Base-by-base conservation (phyloP, 2,329 filamentous ascomycete species). In the Trichoderma asperellum region DNA sequence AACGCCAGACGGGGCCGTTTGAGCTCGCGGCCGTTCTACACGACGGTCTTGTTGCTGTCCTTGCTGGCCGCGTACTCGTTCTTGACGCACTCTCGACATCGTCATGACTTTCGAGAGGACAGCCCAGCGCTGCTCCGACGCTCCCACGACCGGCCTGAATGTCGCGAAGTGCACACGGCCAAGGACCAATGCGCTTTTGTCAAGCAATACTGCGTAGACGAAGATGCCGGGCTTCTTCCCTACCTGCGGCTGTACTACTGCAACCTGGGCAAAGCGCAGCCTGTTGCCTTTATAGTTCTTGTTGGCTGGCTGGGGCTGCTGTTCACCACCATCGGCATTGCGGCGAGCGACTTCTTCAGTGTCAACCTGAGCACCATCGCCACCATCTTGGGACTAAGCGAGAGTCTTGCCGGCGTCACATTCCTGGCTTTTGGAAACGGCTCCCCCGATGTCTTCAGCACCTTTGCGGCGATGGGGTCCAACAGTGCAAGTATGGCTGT, bases 261-360 rank as follows among this genome's bases (percentile, higher is more conserved):
- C 84, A 83, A 83, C 55, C 84, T 97, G 40, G 83, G 85, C 67
- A 80, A 88, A 66, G 88, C 84, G 16, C 90, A 93, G 76, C 89
- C 92, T 0, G 72, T 97, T 57, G 93, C 92, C n/a, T 96, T 99
- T 76, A 77, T 84, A 27, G 83, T 97, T 53, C 84, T 99, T 57
- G 86, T 93, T 18, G 75, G 90, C 70, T 99, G 96, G 96, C 87
- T 97, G 7, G 92, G 88, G 47, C 83, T 98, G 67, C 88, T 99
- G 8, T 99, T 99, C 81, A 95, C 92, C 74, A 98, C 96, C 16
- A 97, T 99, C 73, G 96, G 96, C 70, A 97, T 99, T 72, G 96
- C 96, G 16, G 96, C 96, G 27, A 97, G 94, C 80, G 96, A 99
- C 81, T 99, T 99, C 83, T 96, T 99, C 81, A 98, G 94, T 81